Percentiles rank a stretch among this genome's conserved stretches.
Conservation (phyloP, 495 filamentous ascomycete genomes). For the Penicillium pulvis region DNA sequence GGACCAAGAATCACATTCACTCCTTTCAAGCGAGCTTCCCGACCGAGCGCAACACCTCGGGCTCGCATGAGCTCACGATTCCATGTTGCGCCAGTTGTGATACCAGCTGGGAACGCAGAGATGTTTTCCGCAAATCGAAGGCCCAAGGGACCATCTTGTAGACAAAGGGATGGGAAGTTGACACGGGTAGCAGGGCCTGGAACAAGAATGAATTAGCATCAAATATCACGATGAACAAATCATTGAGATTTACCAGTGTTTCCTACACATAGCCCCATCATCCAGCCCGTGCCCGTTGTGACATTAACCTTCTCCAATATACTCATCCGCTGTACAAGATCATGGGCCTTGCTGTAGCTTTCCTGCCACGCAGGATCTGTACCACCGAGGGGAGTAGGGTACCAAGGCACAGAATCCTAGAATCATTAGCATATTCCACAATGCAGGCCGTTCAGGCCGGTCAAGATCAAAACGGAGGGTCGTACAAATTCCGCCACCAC, state of each 20-base stretch:
- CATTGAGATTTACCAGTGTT: constrained; percentile 62
- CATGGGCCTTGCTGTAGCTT: constrained; percentile 79
- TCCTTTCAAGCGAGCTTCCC: constrained; percentile 70
- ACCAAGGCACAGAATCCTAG: constrained; percentile 71
- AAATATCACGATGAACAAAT: neutral
- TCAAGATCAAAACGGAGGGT: neutral
- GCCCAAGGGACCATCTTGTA: constrained; percentile 90
- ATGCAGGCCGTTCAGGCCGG: neutral
- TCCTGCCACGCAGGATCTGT: constrained; percentile 70
- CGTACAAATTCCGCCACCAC: constrained; percentile 23
- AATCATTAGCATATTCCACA: neutral
- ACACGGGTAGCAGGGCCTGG: constrained; percentile 64
- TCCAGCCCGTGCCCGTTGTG: constrained; percentile 91
- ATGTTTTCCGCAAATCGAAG: constrained; percentile 74
- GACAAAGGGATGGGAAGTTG: constrained; percentile 80
- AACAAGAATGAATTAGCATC: neutral
- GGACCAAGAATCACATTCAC: constrained; percentile 78
- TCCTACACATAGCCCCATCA: constrained; percentile 86
- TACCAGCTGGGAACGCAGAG: constrained; percentile 80
- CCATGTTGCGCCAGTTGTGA: constrained; percentile 88
- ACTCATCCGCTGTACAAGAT: constrained; percentile 79
- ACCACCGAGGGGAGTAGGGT: constrained; percentile 82
- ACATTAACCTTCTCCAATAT: constrained; percentile 92
- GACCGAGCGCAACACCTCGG: constrained; percentile 66
- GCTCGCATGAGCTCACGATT: constrained; percentile 76